phyloP scores from a whole-genome alignment of 1,284 basidiomycete genomes.

The Phylloboletellus chloephorus region DNA sequence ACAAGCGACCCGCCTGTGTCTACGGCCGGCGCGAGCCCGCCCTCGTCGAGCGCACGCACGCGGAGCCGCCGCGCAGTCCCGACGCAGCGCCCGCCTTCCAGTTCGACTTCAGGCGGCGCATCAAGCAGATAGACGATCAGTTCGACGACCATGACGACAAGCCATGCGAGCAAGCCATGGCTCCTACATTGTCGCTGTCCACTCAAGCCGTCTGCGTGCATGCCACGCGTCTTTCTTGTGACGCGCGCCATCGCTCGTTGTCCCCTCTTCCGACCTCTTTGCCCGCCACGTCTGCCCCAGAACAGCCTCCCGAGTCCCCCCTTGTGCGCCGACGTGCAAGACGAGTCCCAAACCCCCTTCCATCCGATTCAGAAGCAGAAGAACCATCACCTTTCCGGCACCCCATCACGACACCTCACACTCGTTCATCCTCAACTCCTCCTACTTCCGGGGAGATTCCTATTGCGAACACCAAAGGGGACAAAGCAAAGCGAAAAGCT shows the following conservation, averaged over 20 bases:
- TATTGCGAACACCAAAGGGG: conserved; percentile 16
- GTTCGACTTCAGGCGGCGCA: conserved; percentile 25
- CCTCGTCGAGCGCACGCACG: no score
- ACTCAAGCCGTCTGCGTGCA: conserved; percentile 14
- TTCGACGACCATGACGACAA: conserved; percentile 18
- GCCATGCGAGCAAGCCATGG: conserved; percentile 3
- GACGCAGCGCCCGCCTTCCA: conserved; percentile 12
- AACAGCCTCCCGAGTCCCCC: conserved; percentile 10
- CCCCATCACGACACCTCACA: conserved; percentile 27
- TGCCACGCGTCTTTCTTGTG: conserved; percentile 14
- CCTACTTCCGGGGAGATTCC: conserved; percentile 31
- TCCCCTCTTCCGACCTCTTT: conserved; percentile 12
- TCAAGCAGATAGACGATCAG: conserved; percentile 24
- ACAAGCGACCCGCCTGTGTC: conserved; percentile 25
- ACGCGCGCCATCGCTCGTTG: conserved; percentile 8
- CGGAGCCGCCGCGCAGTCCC: conserved; percentile 8
- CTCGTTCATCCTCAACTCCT: conserved; percentile 31
- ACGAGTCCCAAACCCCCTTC: conserved; percentile 2
- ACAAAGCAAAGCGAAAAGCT: conserved; percentile 29
- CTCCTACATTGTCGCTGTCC: conserved; percentile 4
- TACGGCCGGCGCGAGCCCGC: conserved; percentile 27
- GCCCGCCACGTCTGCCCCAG: conserved; percentile 4
- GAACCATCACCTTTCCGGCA: conserved; percentile 27
- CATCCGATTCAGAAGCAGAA: conserved; percentile 26
- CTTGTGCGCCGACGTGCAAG: conserved; percentile 10